These are phyloP conservation scores for Astragalus membranaceus DNA, from an alignment of 306 rosid species.

Conservation along the genomic window DNA sequence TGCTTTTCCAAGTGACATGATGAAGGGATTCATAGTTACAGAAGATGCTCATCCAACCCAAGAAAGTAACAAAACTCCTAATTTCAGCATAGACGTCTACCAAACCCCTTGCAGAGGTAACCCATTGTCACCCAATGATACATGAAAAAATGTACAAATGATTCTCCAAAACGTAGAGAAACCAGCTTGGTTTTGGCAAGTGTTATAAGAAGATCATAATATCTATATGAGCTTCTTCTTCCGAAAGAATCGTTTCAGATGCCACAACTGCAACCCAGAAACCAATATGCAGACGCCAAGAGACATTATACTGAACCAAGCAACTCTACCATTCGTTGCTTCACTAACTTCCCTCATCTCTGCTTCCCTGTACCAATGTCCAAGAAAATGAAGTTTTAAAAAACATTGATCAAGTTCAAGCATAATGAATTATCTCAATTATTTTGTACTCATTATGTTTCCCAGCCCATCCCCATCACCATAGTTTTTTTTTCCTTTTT, in stretches of 20 bases:
- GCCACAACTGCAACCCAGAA: slow-evolving; percentile 31
- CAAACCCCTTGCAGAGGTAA: not conserved
- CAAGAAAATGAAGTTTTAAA: slow-evolving; percentile 17
- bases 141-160: slow-evolving; percentile 21
- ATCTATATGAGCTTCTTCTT: slow-evolving; percentile 72
- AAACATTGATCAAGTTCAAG: not conserved
- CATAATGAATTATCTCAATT: not conserved
- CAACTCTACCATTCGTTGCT: slow-evolving; percentile 44
- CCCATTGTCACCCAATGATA: not conserved
- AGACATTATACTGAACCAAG: slow-evolving; percentile 50
- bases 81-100: not conserved
- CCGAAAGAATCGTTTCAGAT: slow-evolving; percentile 38
- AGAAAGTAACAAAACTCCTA: not conserved
- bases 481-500: too few relatives aligned
- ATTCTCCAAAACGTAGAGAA: slow-evolving; percentile 16
- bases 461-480: not conserved
- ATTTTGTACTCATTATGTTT: slow-evolving; percentile 3
- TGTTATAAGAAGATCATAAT: not conserved
- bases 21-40: not conserved
- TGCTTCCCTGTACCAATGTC: slow-evolving; percentile 43
- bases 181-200: slow-evolving; percentile 12
- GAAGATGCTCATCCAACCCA: not conserved
- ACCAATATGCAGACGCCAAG: slow-evolving; percentile 38
- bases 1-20: not conserved
- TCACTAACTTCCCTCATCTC: slow-evolving; percentile 64